Conservation (phyloP, 305 asterid species). For the Withania somnifera region DNA sequence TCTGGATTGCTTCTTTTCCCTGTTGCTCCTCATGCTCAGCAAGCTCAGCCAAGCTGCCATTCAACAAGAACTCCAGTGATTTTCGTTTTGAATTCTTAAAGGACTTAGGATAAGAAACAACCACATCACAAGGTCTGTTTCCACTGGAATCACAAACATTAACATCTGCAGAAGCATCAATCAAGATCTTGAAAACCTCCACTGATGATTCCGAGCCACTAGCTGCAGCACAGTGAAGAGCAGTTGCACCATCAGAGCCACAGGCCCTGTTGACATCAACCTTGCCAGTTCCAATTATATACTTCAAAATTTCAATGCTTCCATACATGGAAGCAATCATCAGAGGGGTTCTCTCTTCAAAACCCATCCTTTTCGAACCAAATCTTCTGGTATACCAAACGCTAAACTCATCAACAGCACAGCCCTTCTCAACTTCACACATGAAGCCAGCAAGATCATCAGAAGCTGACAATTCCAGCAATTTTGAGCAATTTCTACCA, state of each 20-base stretch:
- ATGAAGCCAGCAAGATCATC: constrained; percentile 28
- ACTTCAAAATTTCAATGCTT: constrained; percentile 36
- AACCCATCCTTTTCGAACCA: constrained; percentile 51
- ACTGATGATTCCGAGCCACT: constrained; percentile 44
- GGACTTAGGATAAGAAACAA: constrained; percentile 26
- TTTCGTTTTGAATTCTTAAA: constrained; percentile 19
- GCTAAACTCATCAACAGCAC: constrained; percentile 30
- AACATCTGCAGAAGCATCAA: constrained; percentile 31
- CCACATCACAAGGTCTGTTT: constrained; percentile 41
- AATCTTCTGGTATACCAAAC: constrained; percentile 29
- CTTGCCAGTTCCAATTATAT: constrained; percentile 26
- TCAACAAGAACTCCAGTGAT: constrained; percentile 34
- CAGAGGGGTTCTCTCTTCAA: constrained; percentile 54
- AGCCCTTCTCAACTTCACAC: constrained; percentile 24
- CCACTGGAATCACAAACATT: constrained; percentile 34
- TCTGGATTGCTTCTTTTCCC: constrained; percentile 6
- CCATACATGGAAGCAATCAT: constrained; percentile 63
- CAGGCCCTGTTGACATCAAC: constrained; percentile 53
- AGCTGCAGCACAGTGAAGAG: constrained; percentile 71
- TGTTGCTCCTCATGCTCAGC: constrained; percentile 24
- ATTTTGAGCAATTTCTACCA: constrained; percentile 34
- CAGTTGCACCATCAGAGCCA: constrained; percentile 57
- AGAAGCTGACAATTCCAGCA: constrained; percentile 31
- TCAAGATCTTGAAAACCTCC: constrained; percentile 35
- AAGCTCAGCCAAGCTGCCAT: constrained; percentile 18